A percentile compares a stretch with the other conserved stretches of the same genome.
These are phyloP conservation scores for carrot (Daucus carota) DNA, from an alignment of 129 eudicot genomes.

Conservation along the genomic window DH1_v3.0 NC_030382.2:54397001-54397500, in stretches of 20 bases:
- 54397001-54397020: background rate
- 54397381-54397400: no score
- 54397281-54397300: no score
- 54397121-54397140: background rate
- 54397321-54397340: no score
- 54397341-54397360: no score
- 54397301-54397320: no score
- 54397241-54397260: background rate
- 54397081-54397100: conserved; percentile 7
- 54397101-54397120: conserved; percentile 21
- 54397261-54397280: background rate
- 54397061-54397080: background rate
- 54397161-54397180: background rate
- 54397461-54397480: no score
- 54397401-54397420: no score
- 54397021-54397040: conserved; percentile 12
- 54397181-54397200: background rate
- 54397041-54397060: conserved; percentile 23
- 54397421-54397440: no score
- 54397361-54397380: no score
- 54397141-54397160: conserved; percentile 13
- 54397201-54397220: no score
- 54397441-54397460: no score
- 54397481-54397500: no score
- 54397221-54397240: background rate